Conservation (phyloP, 139 green algal genomes). For the Desmodesmus armatus region DNA sequence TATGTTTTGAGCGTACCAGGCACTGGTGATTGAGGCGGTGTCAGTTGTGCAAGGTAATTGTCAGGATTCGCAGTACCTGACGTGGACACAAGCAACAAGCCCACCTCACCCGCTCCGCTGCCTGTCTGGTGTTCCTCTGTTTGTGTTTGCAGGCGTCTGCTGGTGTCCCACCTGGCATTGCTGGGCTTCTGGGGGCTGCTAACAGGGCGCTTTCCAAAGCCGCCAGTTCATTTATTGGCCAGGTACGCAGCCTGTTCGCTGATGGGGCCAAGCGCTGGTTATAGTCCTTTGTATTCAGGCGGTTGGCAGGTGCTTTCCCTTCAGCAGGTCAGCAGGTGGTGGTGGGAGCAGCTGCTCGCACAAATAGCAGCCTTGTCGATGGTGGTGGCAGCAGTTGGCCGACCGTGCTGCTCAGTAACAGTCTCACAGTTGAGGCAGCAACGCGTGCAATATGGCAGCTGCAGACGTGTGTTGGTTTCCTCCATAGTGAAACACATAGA, state of each 20-base stretch:
- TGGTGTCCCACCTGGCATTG: neutral
- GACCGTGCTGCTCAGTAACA: neutral
- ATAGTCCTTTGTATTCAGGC: neutral
- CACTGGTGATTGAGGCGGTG: too few relatives aligned
- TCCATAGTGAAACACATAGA: neutral
- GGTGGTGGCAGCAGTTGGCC: neutral
- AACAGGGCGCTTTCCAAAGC: neutral
- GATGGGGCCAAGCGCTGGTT: neutral
- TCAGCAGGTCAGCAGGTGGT: neutral
- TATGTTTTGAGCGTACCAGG: too few relatives aligned
- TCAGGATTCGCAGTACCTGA: neutral
- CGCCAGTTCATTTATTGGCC: conserved; percentile 26
- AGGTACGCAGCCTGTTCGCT: neutral
- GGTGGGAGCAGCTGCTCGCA: neutral
- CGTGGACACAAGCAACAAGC: neutral
- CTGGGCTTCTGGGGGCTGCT: conserved; percentile 17
- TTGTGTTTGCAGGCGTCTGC: neutral
- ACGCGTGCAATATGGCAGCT: neutral
- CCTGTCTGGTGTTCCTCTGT: neutral
- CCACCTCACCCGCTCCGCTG: too few relatives aligned
- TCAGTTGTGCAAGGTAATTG: too few relatives aligned
- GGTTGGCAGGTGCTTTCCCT: neutral
- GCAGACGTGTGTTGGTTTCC: neutral
- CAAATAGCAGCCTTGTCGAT: neutral
- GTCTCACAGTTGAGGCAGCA: neutral